These are phyloP conservation scores for Begonia masoniana DNA, from an alignment of 306 rosid genomes.

Conservation along the genomic window DNA sequence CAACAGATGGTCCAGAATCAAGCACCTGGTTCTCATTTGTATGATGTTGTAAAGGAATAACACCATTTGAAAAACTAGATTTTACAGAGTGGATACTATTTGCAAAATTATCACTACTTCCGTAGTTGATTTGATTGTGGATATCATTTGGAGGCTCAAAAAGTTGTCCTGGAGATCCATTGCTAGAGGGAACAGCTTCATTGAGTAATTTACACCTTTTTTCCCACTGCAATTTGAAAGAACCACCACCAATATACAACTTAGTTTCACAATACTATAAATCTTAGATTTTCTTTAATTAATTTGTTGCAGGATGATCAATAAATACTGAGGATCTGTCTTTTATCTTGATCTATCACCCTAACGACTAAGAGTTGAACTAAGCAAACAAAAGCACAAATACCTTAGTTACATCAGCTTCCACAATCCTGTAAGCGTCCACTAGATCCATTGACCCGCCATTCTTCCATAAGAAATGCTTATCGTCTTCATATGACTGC, in stretches of 20 bases:
- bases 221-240: slow-evolving; percentile 62
- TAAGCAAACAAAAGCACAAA: background rate
- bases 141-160: slow-evolving; percentile 66
- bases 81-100: slow-evolving; percentile 43
- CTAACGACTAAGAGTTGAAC: no score
- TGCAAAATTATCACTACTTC: slow-evolving; percentile 55
- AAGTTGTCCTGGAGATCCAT: slow-evolving; percentile 17
- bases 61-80: slow-evolving; percentile 50
- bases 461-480: slow-evolving; percentile 76
- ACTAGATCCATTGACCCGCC: slow-evolving; percentile 43
- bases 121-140: slow-evolving; percentile 61
- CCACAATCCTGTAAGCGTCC: slow-evolving; percentile 37
- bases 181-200: slow-evolving; percentile 26
- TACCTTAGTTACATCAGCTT: slow-evolving; percentile 59
- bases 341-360: no score
- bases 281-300: no score
- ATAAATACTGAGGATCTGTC: no score
- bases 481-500: slow-evolving; percentile 58
- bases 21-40: slow-evolving; percentile 91
- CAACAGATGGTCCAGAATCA: slow-evolving; percentile 37
- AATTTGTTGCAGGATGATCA: no score
- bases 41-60: slow-evolving; percentile 82
- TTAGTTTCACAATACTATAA: background rate
- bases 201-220: slow-evolving; percentile 37
- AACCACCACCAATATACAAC: slow-evolving; percentile 5